Base-by-base conservation (phyloP, 1,139 yeast species). In the Pichia sp. region DNA sequence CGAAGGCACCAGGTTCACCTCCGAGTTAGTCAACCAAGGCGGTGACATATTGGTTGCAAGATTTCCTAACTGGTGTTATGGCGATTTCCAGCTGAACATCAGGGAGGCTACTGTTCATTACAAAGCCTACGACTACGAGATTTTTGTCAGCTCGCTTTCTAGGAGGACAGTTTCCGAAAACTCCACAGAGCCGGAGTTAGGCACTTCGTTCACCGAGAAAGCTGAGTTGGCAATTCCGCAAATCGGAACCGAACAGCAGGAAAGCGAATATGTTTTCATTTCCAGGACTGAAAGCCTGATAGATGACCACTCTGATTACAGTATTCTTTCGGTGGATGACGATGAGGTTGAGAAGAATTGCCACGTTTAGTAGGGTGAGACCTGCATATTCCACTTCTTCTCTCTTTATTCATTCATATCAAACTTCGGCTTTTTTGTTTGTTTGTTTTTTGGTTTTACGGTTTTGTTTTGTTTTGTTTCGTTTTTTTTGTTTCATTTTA, bases 251-350 rank as follows among this genome's bases (percentile, higher is more conserved):
- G 26, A 29, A n/a, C 45, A 38, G 13, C 15, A 34, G 6, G 55
- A 53, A 36, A 41, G 16, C 11, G 55, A 53, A 6, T 53, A 49
- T 32, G 50, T 53, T 11, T 45, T 49, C 19, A 43, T 53, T n/a
- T 53, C 53, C 23, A 15, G 50, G 8, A 42, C 50, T 2, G 42
- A 49, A 42, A 42, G 38, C 16, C 44, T 45, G 19, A 47, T 26
- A 6, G 52, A 52, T 32, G 50, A 40, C 4, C 51, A 48, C 2
- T 52, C 54, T 1, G 54, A 52, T 40, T 52, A 52, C 23, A 52
- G 54, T 38, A 42, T 52, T 6, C 46, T 52, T 15, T 52, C 54
- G 1, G 38, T 52, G 34, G 54, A 52, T 30, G 54, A 42, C 29
- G n/a, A n/a, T n/a, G n/a, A n/a, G n/a, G n/a, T n/a, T n/a, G 51